phyloP scores from a whole-genome alignment of 1,139 yeast species.

The Taphrina sp. region DNA sequence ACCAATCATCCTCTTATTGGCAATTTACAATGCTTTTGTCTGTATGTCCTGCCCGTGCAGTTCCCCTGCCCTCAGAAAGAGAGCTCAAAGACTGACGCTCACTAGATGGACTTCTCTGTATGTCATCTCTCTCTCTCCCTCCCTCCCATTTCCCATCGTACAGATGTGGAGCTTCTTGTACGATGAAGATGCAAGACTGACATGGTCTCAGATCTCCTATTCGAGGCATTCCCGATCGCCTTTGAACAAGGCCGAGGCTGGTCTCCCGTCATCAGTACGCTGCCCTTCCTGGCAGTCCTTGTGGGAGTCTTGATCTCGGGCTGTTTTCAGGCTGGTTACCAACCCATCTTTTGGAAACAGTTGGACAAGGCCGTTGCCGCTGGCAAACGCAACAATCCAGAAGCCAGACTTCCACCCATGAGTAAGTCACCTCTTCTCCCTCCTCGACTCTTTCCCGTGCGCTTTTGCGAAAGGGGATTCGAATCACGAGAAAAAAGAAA shows the following conservation, averaged over 20 bases:
- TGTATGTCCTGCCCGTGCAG: slow-evolving; percentile 56
- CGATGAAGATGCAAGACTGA: too few species aligned
- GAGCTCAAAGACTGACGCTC: slow-evolving; percentile 39
- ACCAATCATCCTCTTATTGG: slow-evolving; percentile 34
- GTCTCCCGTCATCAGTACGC: slow-evolving; percentile 68
- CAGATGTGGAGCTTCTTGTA: too few species aligned
- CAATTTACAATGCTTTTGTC: slow-evolving; percentile 53
- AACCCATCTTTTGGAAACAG: slow-evolving; percentile 10
- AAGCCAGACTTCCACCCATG: slow-evolving; percentile 74
- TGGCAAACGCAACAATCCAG: slow-evolving; percentile 65
- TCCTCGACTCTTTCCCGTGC: too few species aligned
- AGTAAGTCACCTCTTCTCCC: slow-evolving; percentile 45
- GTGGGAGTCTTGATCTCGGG: slow-evolving; percentile 59
- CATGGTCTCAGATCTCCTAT: too few species aligned
- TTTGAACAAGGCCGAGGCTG: slow-evolving; percentile 66
- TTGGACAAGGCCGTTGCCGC: slow-evolving; percentile 45
- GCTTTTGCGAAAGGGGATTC: too few species aligned
- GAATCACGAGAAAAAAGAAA: too few species aligned
- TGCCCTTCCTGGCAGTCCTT: slow-evolving; percentile 73
- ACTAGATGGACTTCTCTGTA: slow-evolving; percentile 61
- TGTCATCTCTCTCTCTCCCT: too few species aligned
- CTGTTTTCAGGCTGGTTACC: slow-evolving; percentile 10
- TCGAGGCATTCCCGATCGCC: slow-evolving; percentile 70
- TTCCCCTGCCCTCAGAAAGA: not conserved
- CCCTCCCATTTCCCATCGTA: too few species aligned